phyloP scores from a whole-genome alignment of 768 basidiomycete species.

The Phaeolepiota aurea region DNA sequence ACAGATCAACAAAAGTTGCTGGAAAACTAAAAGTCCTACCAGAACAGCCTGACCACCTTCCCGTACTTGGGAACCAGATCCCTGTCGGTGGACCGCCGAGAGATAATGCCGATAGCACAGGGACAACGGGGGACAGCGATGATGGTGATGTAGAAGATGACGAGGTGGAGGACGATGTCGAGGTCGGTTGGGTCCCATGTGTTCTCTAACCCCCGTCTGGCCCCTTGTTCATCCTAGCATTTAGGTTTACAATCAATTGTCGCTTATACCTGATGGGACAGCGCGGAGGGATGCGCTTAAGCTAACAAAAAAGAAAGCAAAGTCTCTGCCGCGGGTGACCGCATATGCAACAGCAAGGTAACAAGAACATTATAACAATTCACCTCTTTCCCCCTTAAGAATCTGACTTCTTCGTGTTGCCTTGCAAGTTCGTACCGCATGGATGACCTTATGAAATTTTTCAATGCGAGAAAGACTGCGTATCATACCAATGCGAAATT shows the following conservation, averaged over 20 bases:
- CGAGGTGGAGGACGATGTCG: slow-evolving; percentile 55
- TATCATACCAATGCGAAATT: slow-evolving; percentile 83
- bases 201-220: neutral
- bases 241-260: slow-evolving; percentile 91
- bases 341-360: slow-evolving; percentile 93
- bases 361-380: slow-evolving; percentile 1
- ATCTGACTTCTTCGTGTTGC: slow-evolving; percentile 1
- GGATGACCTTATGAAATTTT: slow-evolving; percentile 81
- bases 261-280: slow-evolving; percentile 89
- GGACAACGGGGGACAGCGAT: slow-evolving; percentile 38
- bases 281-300: slow-evolving; percentile 85
- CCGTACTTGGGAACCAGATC: slow-evolving; percentile 19
- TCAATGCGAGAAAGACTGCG: slow-evolving; percentile 71
- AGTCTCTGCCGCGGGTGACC: slow-evolving; percentile 86
- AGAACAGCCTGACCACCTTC: slow-evolving; percentile 63
- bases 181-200: slow-evolving; percentile 34
- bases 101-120: slow-evolving; percentile 35
- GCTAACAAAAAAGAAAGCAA: slow-evolving; percentile 92
- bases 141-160: slow-evolving; percentile 62
- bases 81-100: slow-evolving; percentile 19
- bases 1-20: slow-evolving; percentile 72
- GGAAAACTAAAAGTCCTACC: slow-evolving; percentile 87
- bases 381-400: neutral
- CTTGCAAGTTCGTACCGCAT: slow-evolving; percentile 84
- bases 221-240: slow-evolving; percentile 1